Conservation (phyloP, 306 rosid species). For the Sophora flavescens region DNA sequence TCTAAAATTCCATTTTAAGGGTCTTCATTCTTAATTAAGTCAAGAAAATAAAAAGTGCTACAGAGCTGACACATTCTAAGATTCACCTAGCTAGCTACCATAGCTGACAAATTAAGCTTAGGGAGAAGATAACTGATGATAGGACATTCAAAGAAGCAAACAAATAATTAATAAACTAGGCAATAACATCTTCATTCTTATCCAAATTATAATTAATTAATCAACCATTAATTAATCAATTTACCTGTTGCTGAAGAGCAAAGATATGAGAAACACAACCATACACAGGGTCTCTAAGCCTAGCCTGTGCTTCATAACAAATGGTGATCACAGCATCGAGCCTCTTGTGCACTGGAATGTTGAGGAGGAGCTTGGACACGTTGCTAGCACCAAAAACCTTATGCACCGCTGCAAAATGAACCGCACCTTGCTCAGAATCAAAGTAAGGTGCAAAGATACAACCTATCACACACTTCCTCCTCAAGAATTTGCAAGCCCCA, state of each 20-base stretch:
- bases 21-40: conserved; percentile 16
- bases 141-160: conserved; percentile 36
- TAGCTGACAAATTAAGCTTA: conserved; percentile 37
- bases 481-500: conserved; percentile 90
- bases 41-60: conserved; percentile 28
- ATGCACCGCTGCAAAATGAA: conserved; percentile 93
- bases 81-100: conserved; percentile 35
- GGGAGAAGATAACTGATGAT: conserved; percentile 9
- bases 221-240: not conserved
- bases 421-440: conserved; percentile 90
- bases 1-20: conserved; percentile 18
- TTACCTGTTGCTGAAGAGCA: conserved; percentile 96
- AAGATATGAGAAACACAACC: conserved; percentile 96
- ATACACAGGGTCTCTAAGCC: conserved; percentile 87
- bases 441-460: conserved; percentile 95
- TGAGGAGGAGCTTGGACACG: conserved; percentile 83
- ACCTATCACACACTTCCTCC: conserved; percentile 81
- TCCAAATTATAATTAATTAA: conserved; percentile 43
- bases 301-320: conserved; percentile 90
- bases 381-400: conserved; percentile 96
- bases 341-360: conserved; percentile 77
- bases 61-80: conserved; percentile 39
- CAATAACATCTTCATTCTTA: conserved; percentile 44
- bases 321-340: conserved; percentile 89
- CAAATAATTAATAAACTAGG: conserved; percentile 24